A percentile compares a stretch with the other conserved stretches of the same genome.
Evolutionary conservation across 2,329 filamentous ascomycete genomes (phyloP).

Genomic region (Fusarium pininemorale): DNA sequence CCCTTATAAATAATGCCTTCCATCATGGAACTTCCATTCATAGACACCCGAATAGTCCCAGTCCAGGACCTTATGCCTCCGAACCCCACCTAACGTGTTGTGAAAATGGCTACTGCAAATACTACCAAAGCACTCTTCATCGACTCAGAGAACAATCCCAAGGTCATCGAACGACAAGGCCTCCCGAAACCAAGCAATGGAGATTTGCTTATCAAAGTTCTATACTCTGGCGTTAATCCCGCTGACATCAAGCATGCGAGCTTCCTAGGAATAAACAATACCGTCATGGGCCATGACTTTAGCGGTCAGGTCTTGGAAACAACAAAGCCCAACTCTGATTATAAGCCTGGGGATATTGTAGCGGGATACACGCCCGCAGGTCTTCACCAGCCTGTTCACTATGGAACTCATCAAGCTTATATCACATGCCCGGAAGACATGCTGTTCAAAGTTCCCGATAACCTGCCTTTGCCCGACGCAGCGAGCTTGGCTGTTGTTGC

Average conservation of each 20-base stretch:
- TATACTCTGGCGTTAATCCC: not conserved
- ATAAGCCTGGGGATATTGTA: not conserved
- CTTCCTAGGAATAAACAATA: not conserved
- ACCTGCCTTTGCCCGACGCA: not conserved
- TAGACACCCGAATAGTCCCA: not conserved
- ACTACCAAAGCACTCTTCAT: not conserved
- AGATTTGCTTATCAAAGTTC: not conserved
- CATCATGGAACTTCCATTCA: not conserved
- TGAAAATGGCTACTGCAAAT: not conserved
- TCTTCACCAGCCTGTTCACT: not conserved
- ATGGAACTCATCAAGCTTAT: not conserved
- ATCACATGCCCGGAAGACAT: not conserved
- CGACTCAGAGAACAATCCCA: not conserved
- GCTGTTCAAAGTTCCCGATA: not conserved
- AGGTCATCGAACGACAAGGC: not conserved
- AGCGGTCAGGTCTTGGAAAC: not conserved
- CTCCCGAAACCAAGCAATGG: not conserved
- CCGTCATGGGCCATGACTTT: not conserved
- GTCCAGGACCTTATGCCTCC: accelerated
- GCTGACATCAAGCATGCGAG: not conserved
- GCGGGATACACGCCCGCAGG: not conserved
- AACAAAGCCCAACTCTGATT: not conserved
- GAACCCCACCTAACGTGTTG: accelerated
- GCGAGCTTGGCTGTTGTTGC: not conserved
- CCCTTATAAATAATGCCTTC: not conserved